Conservation (phyloP, 2,329 filamentous ascomycete species). For the Verticillium nonalfalfae region DNA sequence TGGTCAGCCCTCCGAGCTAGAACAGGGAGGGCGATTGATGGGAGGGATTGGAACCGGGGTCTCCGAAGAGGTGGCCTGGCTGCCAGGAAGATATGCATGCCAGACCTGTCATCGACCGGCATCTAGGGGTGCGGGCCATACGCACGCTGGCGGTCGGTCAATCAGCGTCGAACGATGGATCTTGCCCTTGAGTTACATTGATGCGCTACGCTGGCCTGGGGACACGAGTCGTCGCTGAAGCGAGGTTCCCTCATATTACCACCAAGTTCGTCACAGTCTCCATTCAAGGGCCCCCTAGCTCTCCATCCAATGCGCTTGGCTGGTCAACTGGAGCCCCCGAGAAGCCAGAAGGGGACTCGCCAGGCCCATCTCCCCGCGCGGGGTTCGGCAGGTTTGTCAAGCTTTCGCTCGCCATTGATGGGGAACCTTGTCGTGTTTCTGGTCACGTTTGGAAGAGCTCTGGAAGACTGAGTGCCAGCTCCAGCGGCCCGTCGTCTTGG, state of each 20-base stretch:
- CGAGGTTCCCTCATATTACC: background rate
- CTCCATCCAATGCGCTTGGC: background rate
- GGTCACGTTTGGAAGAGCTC: too few relatives aligned
- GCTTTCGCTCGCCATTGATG: background rate
- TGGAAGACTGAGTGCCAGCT: too few relatives aligned
- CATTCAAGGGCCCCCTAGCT: too few relatives aligned
- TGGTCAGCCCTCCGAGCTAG: background rate
- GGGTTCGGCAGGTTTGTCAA: background rate
- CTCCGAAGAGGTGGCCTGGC: background rate
- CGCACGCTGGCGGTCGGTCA: background rate
- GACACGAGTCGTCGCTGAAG: background rate
- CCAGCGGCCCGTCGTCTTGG: background rate
- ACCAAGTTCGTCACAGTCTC: too few relatives aligned
- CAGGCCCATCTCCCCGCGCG: background rate
- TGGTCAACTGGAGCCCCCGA: background rate
- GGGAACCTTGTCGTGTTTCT: background rate
- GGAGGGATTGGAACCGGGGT: background rate
- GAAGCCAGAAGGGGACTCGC: background rate
- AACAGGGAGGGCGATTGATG: background rate
- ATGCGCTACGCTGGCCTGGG: background rate
- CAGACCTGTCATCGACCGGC: too few relatives aligned
- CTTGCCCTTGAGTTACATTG: too few relatives aligned
- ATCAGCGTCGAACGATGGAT: too few relatives aligned
- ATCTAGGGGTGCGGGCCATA: too few relatives aligned
- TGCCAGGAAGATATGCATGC: background rate